Conservation (phyloP, 164 flowering plant genomes). For the Macadamia tetraphylla region DNA sequence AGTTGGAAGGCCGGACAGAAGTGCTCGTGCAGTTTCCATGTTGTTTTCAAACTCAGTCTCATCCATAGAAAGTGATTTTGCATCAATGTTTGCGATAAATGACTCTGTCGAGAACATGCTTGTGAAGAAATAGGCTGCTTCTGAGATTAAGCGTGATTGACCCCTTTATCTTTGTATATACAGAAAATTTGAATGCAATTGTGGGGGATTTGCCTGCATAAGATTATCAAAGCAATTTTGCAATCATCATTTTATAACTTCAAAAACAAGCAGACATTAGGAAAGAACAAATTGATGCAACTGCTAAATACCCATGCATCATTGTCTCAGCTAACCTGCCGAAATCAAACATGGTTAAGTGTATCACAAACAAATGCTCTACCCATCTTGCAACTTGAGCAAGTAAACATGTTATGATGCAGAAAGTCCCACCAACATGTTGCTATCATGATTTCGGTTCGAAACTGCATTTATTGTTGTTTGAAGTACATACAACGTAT, state of each 20-base stretch:
- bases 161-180: conserved; percentile 87
- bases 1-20: conserved; percentile 55
- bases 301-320: no score
- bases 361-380: no score
- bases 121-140: conserved; percentile 85
- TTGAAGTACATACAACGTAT: no score
- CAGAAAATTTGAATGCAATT: conserved; percentile 80
- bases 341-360: no score
- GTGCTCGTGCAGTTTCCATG: conserved; percentile 80
- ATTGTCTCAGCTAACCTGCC: no score
- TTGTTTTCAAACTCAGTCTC: conserved; percentile 70
- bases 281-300: no score
- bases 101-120: conserved; percentile 91
- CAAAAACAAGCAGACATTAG: background rate
- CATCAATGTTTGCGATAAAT: conserved; percentile 77
- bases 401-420: no score
- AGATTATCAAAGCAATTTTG: background rate
- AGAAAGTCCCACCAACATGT: no score
- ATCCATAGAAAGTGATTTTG: conserved; percentile 85
- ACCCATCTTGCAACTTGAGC: no score
- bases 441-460: no score
- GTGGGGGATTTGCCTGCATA: conserved; percentile 95
- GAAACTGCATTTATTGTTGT: no score
- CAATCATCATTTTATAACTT: background rate
- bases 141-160: conserved; percentile 74